Conservation (phyloP, 495 filamentous ascomycete species). For the Xylaria nigripes region DNA sequence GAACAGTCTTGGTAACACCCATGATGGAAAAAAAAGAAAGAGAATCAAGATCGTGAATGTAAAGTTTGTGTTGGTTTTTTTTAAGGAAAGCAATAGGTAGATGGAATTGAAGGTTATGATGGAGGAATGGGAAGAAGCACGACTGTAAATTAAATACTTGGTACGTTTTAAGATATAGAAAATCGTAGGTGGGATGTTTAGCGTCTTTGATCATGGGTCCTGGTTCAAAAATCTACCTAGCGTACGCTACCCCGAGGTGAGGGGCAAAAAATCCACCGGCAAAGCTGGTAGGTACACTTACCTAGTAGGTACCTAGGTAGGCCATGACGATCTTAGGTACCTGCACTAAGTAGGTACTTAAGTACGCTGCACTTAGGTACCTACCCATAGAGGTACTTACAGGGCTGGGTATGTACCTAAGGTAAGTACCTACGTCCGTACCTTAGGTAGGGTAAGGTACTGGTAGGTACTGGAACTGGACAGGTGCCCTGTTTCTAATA, state of each 20-base stretch:
- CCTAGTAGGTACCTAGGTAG: too few relatives aligned
- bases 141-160: neutral
- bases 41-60: neutral
- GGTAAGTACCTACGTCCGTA: too few relatives aligned
- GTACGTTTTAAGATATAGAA: too few relatives aligned
- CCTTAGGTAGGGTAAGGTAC: too few relatives aligned
- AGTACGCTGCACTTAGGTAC: too few relatives aligned
- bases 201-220: neutral
- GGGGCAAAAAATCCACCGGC: neutral
- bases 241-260: neutral
- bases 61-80: neutral
- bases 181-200: slow-evolving; percentile 11
- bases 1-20: slow-evolving; percentile 42
- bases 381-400: too few relatives aligned
- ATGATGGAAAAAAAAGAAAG: slow-evolving; percentile 23
- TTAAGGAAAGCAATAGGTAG: neutral
- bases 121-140: neutral
- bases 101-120: neutral
- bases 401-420: too few relatives aligned
- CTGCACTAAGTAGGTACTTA: too few relatives aligned
- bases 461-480: too few relatives aligned
- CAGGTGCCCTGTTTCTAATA: too few relatives aligned
- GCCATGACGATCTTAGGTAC: too few relatives aligned
- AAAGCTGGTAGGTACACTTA: too few relatives aligned
- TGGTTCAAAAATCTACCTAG: neutral